Conservation (phyloP, 352 stramenopile species). For the Globisporangium cystogenes region DNA sequence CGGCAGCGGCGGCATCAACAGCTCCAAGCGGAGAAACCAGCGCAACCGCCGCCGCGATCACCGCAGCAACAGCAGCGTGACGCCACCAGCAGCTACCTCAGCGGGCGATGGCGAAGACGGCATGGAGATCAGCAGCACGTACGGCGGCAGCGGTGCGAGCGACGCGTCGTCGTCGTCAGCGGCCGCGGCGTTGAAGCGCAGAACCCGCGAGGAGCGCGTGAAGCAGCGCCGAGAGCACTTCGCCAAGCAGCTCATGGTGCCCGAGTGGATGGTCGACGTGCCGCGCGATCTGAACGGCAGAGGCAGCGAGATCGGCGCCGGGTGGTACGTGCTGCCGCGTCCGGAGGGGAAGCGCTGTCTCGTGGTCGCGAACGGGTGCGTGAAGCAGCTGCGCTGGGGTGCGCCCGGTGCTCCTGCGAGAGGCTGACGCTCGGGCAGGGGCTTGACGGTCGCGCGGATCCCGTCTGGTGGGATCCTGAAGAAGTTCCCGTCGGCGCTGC, state of each 20-base stretch:
- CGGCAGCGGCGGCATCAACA: not conserved
- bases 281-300: conserved; percentile 79
- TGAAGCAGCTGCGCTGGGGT: not conserved
- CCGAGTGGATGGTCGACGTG: conserved; percentile 89
- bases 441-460: conserved; percentile 70
- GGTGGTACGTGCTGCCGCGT: conserved; percentile 90
- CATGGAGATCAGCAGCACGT: conserved; percentile 22
- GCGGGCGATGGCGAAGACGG: conserved; percentile 7
- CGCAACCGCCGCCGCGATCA: conserved; percentile 1
- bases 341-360: conserved; percentile 89
- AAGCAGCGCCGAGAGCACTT: conserved; percentile 73
- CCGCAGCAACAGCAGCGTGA: conserved; percentile 1
- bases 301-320: conserved; percentile 55
- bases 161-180: conserved; percentile 1
- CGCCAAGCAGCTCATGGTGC: conserved; percentile 77
- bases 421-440: conserved; percentile 31
- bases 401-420: not conserved
- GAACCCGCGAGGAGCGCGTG: conserved; percentile 70
- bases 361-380: conserved; percentile 80
- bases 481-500: conserved; percentile 81
- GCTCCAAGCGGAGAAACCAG: conserved; percentile 5
- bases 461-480: conserved; percentile 78
- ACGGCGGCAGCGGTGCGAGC: not conserved
- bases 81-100: not conserved
- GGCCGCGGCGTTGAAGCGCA: conserved; percentile 29